phyloP scores from a whole-genome alignment of 192 early-diverging fungal species.

The Jimgerdemannia lactiflua region DNA sequence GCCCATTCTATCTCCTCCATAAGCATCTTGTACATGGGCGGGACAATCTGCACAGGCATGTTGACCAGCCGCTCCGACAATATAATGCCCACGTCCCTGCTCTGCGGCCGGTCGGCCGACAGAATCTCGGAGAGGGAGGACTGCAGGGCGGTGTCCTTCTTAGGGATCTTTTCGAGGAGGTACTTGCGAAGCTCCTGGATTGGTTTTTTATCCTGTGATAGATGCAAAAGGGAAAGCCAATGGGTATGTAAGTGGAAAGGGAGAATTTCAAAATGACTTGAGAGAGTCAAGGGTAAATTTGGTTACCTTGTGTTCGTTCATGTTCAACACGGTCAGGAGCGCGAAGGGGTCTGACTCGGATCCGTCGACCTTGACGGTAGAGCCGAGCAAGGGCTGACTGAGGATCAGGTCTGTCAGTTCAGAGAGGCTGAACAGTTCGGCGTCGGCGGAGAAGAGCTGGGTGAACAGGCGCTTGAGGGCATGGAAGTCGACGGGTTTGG shows the following conservation, averaged over 20 bases:
- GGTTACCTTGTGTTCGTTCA: slow-evolving; percentile 57
- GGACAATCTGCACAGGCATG: slow-evolving; percentile 91
- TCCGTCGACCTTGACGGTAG: slow-evolving; percentile 85
- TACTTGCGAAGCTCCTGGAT: slow-evolving; percentile 59
- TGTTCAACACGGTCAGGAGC: slow-evolving; percentile 72
- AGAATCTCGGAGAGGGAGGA: slow-evolving; percentile 31
- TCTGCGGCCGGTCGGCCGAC: slow-evolving; percentile 21
- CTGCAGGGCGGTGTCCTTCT: slow-evolving; percentile 12
- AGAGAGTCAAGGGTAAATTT: background rate
- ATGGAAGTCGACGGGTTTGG: slow-evolving; percentile 86
- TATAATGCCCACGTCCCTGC: slow-evolving; percentile 56
- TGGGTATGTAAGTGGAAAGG: background rate
- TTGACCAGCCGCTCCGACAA: slow-evolving; percentile 92
- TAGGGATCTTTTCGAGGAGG: slow-evolving; percentile 60
- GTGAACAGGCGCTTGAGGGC: slow-evolving; percentile 83
- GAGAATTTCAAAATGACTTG: no score
- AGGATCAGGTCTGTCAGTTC: slow-evolving; percentile 84
- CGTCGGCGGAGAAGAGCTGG: slow-evolving; percentile 78
- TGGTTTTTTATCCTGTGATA: slow-evolving; percentile 37
- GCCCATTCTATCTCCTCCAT: slow-evolving; percentile 78
- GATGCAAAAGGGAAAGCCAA: background rate
- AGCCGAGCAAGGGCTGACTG: slow-evolving; percentile 71
- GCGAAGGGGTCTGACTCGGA: slow-evolving; percentile 86
- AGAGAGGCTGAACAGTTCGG: slow-evolving; percentile 69
- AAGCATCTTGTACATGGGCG: slow-evolving; percentile 91